Conservation (phyloP, 2,329 filamentous ascomycete genomes). For the Aspergillus fructus region DNA sequence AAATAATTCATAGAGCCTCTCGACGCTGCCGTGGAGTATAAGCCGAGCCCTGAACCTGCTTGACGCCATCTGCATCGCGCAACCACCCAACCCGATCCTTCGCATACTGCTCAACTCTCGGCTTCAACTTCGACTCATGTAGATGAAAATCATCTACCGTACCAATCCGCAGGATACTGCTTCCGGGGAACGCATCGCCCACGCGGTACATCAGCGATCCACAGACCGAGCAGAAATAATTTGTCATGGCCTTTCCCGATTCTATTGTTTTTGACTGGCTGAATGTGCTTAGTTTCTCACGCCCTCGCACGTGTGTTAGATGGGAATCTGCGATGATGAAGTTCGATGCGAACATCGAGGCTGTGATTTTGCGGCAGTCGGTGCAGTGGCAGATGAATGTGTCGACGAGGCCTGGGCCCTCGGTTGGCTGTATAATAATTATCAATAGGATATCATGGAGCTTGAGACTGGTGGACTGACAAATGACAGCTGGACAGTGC, state of each 20-base stretch:
- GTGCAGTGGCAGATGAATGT: conserved; percentile 61
- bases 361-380: conserved; percentile 63
- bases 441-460: background rate
- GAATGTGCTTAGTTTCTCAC: background rate
- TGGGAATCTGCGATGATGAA: conserved; percentile 36
- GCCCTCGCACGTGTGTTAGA: background rate
- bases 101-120: conserved; percentile 53
- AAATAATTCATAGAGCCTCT: too few species aligned
- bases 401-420: conserved; percentile 34
- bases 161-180: conserved; percentile 49
- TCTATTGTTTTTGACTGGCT: background rate
- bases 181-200: background rate
- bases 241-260: background rate
- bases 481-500: conserved; percentile 6
- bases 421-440: background rate
- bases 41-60: conserved; percentile 22
- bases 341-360: conserved; percentile 59
- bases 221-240: conserved; percentile 2
- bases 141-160: conserved; percentile 63
- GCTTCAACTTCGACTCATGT: conserved; percentile 57
- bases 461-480: background rate
- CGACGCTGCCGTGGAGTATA: background rate
- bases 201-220: conserved; percentile 7
- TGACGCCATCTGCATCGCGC: conserved; percentile 34
- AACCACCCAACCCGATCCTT: conserved; percentile 56